phyloP scores from a whole-genome alignment of 116 monocot genomes.

The Trichopus zeylanicus region DNA sequence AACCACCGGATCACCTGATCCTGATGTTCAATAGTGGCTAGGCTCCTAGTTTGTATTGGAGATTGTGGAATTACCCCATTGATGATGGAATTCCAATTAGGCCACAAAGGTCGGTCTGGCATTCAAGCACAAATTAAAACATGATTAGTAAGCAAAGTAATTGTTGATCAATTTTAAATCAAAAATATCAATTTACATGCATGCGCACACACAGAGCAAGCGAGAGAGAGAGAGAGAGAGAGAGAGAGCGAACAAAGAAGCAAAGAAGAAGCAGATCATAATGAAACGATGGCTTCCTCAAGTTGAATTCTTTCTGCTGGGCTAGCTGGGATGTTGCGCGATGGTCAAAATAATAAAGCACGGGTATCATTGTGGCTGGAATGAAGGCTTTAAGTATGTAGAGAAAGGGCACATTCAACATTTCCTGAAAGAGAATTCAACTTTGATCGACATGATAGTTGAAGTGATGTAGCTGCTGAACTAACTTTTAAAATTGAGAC shows the following conservation, averaged over 20 bases:
- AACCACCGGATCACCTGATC: conserved; percentile 35
- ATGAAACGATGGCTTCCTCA: conserved; percentile 79
- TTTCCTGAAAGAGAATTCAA: conserved; percentile 56
- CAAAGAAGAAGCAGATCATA: conserved; percentile 85
- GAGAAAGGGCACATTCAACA: conserved; percentile 59
- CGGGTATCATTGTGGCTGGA: conserved; percentile 89
- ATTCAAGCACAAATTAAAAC: background rate
- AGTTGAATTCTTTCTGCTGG: conserved; percentile 88
- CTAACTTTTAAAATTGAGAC: too few species aligned
- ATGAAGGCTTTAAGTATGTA: conserved; percentile 84
- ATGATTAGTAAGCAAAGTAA: background rate
- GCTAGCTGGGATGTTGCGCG: conserved; percentile 89
- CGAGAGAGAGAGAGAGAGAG: background rate
- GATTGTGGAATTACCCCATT: conserved; percentile 92
- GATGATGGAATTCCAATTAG: conserved; percentile 82
- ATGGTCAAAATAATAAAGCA: conserved; percentile 88
- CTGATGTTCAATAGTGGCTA: conserved; percentile 92
- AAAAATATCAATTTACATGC: background rate
- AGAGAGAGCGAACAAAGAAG: conserved; percentile 44
- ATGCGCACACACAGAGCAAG: background rate
- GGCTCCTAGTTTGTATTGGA: conserved; percentile 88
- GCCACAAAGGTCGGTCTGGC: conserved; percentile 72
- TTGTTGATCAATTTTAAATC: background rate
- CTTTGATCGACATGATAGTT: too few species aligned
- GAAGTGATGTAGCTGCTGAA: too few species aligned